These are phyloP conservation scores for Scortechinia acanthostroma DNA, from an alignment of 2,329 filamentous ascomycete genomes.

Conservation along the genomic window DNA sequence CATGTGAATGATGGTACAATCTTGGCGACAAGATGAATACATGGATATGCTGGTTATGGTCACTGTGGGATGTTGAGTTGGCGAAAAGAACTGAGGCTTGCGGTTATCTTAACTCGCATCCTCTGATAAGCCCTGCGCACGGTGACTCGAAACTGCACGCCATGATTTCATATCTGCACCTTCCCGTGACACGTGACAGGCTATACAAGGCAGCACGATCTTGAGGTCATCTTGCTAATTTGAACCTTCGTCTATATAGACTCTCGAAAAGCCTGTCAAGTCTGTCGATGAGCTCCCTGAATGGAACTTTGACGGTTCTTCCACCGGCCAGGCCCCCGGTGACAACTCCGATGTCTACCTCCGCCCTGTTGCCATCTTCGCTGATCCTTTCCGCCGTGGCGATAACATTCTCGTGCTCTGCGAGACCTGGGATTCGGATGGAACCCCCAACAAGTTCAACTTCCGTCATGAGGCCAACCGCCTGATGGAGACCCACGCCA, in stretches of 20 bases:
- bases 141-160: not conserved
- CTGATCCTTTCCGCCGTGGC: conserved; percentile 72
- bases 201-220: no score
- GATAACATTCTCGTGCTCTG: conserved; percentile 91
- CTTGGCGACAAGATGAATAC: no score
- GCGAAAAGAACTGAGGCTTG: no score
- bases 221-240: no score
- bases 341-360: conserved; percentile 98
- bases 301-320: conserved; percentile 51
- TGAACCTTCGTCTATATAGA: not conserved
- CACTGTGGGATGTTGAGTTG: no score
- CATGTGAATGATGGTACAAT: no score
- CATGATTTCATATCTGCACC: not conserved
- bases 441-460: conserved; percentile 97
- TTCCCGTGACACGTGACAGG: conserved; percentile 1
- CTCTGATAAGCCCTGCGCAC: not conserved
- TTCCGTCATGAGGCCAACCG: conserved; percentile 85
- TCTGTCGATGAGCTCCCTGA: not conserved
- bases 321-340: conserved; percentile 83
- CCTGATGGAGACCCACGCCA: conserved; percentile 80
- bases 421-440: conserved; percentile 91
- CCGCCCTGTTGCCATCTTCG: conserved; percentile 79
- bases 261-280: not conserved
- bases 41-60: no score
- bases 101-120: no score